These are phyloP conservation scores for Mucor sp. DNA, from an alignment of 371 early-diverging fungal genomes.

Conservation along the genomic window DNA sequence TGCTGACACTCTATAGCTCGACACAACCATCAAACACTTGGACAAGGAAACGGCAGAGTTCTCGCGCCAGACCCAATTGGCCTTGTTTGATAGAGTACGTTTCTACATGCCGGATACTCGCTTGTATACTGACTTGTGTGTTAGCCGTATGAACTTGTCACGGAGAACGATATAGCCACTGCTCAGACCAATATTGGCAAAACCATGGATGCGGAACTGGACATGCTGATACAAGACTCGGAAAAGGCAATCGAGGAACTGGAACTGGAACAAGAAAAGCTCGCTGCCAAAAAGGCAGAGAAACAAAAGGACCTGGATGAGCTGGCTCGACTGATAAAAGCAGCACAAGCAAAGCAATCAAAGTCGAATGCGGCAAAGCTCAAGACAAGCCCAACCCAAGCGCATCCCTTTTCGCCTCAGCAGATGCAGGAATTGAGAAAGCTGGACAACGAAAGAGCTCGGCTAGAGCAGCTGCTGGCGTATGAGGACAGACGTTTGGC, in stretches of 20 bases:
- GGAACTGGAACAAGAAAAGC: background rate
- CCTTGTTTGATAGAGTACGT: background rate
- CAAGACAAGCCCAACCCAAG: background rate
- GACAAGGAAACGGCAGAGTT: background rate
- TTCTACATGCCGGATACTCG: no score
- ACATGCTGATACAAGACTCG: background rate
- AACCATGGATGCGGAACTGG: background rate
- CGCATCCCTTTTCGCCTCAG: background rate
- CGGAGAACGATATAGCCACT: background rate
- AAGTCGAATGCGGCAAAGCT: background rate
- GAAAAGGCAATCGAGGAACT: background rate
- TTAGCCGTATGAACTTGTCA: constrained; percentile 11
- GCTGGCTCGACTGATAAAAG: background rate
- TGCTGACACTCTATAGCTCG: background rate
- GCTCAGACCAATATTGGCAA: background rate
- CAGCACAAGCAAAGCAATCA: background rate
- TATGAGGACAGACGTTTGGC: background rate
- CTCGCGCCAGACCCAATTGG: background rate
- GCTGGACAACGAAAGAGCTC: background rate
- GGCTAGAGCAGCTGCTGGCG: background rate
- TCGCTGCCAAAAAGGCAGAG: background rate
- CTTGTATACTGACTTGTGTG: no score
- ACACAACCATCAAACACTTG: background rate
- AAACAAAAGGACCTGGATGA: background rate
- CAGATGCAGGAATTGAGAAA: background rate